Base-by-base conservation (phyloP, 2,329 filamentous ascomycete genomes). In the Calonectria pteridis region DNA sequence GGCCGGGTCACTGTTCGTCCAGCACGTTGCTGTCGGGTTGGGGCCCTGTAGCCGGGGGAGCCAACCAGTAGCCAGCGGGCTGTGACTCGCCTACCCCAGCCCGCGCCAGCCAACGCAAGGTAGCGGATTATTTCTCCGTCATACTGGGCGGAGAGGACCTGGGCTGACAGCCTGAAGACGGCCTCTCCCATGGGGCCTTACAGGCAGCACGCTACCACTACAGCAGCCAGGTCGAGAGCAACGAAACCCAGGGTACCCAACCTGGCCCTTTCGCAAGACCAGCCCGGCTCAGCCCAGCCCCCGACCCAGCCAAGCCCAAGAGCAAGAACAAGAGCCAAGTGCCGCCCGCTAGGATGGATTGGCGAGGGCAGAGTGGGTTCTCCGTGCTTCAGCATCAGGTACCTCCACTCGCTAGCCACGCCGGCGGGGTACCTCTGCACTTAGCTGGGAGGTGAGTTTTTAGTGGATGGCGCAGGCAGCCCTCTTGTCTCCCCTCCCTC, bases 331-430 rank as follows among this genome's bases (percentile, higher is more conserved):
- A 71, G 43, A 51, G 28, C 33, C 55, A 49, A 46, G 46, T 72
- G 31, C 37, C 70, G 49, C 65, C 70, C 70, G 40, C 70, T 68
- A 64, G 70, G 65, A 50, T 59, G 65, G 58, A 72, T 72, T 72
- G 65, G 65, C 43, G 55, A 69, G 40, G 55, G 55, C 31, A 63
- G 33, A 53, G 67, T 63, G 67, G 67, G 23, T 51, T 69, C 58
- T 63, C 65, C 40, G 28, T 72, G 70, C 70, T 72, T 72, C 70
- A 72, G 70, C 65, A 69, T 72, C 70, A 72, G 70, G 70, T 72
- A 72, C 70, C 70, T 72, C 70, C 65, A 69, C 70, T 49, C 65
- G 70, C 70, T 72, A 65, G 65, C 65, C 65, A 72, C 58, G 46
- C 65, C 67, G 70, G 65, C 65, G 65, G 70, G 70, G 65, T 72